Evolutionary conservation across 495 filamentous ascomycete species (phyloP), one percentile per base, ranked within the genome.

Genomic region (Viridothelium virens): DNA sequence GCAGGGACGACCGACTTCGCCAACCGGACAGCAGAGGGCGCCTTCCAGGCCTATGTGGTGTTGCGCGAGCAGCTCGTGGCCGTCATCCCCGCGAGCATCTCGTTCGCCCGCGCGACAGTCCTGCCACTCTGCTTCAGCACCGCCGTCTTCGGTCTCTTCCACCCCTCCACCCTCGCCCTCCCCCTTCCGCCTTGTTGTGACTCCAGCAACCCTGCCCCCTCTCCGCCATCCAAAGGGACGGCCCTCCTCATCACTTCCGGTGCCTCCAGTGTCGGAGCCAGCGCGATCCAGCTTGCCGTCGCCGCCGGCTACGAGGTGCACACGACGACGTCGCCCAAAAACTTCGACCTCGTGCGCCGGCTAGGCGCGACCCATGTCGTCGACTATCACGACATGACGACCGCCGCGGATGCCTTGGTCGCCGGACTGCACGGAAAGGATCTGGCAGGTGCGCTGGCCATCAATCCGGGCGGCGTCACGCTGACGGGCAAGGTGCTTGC

Each of bases 321-420:
- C 48, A 25, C 72, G 46, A 74, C 71, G 25, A 61, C 68, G 18
- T 68, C 71, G 38, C 65, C 70, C 16, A 62, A 68, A 50, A 78
- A 77, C 70, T 70, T 73, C 62, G 70, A 74, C 9, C 74, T 74
- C 62, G 70, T 71, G 53, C 71, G 73, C 50, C 65, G 70, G n/a
- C 63, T 70, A 25, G 77, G 76, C 2, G 76, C 77, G 1, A 61
- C 59, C 63, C 46, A 74, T 59, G 70, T 74, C 37, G 72, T 77
- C 61, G 74, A 77, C 70, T 71, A 77, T 70, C 72, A 71, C 31
- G 69, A 74, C 34, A 33, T 68, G 34, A 69, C 61, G 7, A 7
- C 6, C 14, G 36, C 79, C 14, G 36, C 79, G 41, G 71, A 77
- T 14, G 73, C 73, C 2, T 69, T 77, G 63, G 64, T 76, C 41